Conservation (phyloP, 352 stramenopile species). For the Globisporangium acanthophoron region DNA sequence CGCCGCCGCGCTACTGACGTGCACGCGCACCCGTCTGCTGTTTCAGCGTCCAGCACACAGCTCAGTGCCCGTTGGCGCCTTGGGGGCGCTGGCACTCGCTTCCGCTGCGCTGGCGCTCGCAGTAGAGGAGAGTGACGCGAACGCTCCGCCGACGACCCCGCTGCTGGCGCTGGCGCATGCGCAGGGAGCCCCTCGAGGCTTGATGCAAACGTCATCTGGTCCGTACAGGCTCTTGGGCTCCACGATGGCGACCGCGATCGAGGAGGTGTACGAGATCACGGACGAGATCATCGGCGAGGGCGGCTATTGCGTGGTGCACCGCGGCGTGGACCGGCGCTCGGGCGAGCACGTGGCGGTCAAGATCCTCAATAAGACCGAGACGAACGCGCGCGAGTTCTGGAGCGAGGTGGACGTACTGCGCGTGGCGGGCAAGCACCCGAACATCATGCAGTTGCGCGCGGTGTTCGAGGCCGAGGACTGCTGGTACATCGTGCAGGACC, state of each 20-base stretch:
- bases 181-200: background rate
- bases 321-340: constrained; percentile 54
- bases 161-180: constrained; percentile 3
- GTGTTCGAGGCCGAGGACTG: constrained; percentile 67
- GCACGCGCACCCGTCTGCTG: background rate
- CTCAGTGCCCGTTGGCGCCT: background rate
- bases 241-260: constrained; percentile 21
- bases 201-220: background rate
- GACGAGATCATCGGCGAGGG: constrained; percentile 79
- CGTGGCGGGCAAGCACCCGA: constrained; percentile 63
- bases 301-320: constrained; percentile 77
- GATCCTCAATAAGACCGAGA: constrained; percentile 75
- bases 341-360: constrained; percentile 74
- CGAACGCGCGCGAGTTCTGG: constrained; percentile 76
- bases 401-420: constrained; percentile 76
- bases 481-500: constrained; percentile 83
- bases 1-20: background rate
- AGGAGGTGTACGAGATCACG: constrained; percentile 70
- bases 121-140: constrained; percentile 1
- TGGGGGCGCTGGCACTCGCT: constrained; percentile 7
- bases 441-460: constrained; percentile 71
- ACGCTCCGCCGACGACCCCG: background rate
- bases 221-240: constrained; percentile 5
- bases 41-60: background rate
- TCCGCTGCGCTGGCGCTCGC: constrained; percentile 6